Evolutionary conservation across 2,329 filamentous ascomycete species (phyloP).

Genomic region (Xylaria sp.): DNA sequence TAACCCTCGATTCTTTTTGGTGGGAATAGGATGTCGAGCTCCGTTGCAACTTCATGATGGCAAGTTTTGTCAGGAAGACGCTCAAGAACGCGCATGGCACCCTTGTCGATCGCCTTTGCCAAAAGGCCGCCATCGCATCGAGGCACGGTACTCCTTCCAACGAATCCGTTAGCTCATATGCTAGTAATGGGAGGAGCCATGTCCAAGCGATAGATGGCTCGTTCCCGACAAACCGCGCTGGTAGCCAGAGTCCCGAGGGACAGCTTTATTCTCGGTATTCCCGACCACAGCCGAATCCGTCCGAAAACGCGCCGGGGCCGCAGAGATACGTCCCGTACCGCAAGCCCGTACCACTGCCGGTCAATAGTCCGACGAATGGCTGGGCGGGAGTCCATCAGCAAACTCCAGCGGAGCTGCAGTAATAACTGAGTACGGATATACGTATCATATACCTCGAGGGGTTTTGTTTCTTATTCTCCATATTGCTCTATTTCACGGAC

Average conservation of each 20-base stretch:
- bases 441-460: background rate
- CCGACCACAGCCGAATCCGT: background rate
- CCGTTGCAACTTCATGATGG: slow-evolving; percentile 81
- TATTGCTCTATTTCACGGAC: background rate
- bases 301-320: background rate
- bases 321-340: slow-evolving; percentile 22
- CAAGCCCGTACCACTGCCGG: slow-evolving; percentile 13
- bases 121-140: slow-evolving; percentile 54
- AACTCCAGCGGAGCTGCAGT: slow-evolving; percentile 28
- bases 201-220: background rate
- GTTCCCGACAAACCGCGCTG: slow-evolving; percentile 3
- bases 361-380: slow-evolving; percentile 8
- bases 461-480: background rate
- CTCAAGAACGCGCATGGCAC: slow-evolving; percentile 78
- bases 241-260: slow-evolving; percentile 7
- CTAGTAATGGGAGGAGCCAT: slow-evolving; percentile 12
- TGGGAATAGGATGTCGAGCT: slow-evolving; percentile 74
- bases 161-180: slow-evolving; percentile 15
- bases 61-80: slow-evolving; percentile 82
- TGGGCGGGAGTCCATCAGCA: slow-evolving; percentile 19
- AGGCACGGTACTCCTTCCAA: slow-evolving; percentile 1
- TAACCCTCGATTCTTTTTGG: slow-evolving; percentile 6
- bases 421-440: background rate
- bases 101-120: slow-evolving; percentile 73
- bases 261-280: slow-evolving; percentile 5